A percentile compares a stretch with the other conserved stretches of the same genome.
phyloP scores from a whole-genome alignment of 768 basidiomycete genomes.

The Phylloporus arenicola region DNA sequence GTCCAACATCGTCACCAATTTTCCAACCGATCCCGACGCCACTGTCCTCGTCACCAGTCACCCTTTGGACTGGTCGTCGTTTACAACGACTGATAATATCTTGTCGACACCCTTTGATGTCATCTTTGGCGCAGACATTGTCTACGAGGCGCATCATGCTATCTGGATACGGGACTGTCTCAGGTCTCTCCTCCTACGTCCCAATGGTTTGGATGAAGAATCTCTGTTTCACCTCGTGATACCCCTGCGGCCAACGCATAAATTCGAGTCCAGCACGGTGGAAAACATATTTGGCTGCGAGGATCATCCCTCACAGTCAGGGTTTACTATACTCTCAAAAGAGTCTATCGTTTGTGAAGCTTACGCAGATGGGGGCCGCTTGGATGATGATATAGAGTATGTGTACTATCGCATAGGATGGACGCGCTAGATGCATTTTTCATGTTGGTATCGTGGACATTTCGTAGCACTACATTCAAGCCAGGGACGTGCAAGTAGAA shows the following conservation, averaged over 20 bases:
- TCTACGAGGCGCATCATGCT: slow-evolving; percentile 49
- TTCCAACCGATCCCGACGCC: slow-evolving; percentile 6
- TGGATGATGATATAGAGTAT: slow-evolving; percentile 57
- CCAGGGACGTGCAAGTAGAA: too few species aligned
- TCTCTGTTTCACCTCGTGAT: slow-evolving; percentile 65
- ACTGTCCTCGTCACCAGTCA: slow-evolving; percentile 22
- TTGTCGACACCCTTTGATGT: slow-evolving; percentile 41
- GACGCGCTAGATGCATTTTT: slow-evolving; percentile 20
- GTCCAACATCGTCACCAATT: slow-evolving; percentile 39
- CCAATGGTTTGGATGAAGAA: slow-evolving; percentile 1
- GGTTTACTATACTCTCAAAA: slow-evolving; percentile 48
- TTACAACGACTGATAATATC: slow-evolving; percentile 10
- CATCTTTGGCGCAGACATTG: slow-evolving; percentile 49
- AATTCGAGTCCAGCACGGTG: slow-evolving; percentile 51
- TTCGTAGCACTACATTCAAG: too few species aligned
- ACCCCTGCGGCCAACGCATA: slow-evolving; percentile 65
- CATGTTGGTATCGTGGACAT: background rate
- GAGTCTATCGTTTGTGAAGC: slow-evolving; percentile 54
- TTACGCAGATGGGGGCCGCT: slow-evolving; percentile 23
- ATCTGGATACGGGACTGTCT: slow-evolving; percentile 44
- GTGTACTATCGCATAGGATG: slow-evolving; percentile 70
- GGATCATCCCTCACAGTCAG: slow-evolving; percentile 3
- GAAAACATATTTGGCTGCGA: slow-evolving; percentile 46
- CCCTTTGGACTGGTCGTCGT: slow-evolving; percentile 38
- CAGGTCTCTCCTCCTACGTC: slow-evolving; percentile 31